phyloP scores from a whole-genome alignment of 768 basidiomycete genomes.

The Chlorophyllum brunneum region DNA sequence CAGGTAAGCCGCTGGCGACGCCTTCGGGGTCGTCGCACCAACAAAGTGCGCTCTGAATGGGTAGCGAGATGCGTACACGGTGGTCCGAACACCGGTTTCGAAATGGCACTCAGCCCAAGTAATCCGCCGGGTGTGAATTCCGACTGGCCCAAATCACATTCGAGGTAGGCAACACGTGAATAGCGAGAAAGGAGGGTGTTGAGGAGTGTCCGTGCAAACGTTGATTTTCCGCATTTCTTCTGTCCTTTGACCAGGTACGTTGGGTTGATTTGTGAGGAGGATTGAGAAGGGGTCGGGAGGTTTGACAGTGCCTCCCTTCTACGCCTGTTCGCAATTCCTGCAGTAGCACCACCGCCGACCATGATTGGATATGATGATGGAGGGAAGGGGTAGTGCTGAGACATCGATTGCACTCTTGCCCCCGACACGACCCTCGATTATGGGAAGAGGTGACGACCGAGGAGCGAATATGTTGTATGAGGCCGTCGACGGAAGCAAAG shows the following conservation, averaged over 20 bases:
- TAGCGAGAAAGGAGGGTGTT: conserved; percentile 71
- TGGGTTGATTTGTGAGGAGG: conserved; percentile 14
- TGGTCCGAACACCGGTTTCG: conserved; percentile 72
- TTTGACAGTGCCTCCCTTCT: conserved; percentile 56
- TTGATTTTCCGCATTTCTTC: conserved; percentile 89
- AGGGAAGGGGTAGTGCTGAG: conserved; percentile 2
- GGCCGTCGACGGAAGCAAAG: conserved; percentile 34
- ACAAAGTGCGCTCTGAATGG: conserved; percentile 77
- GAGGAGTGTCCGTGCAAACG: conserved; percentile 69
- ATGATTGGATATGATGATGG: conserved; percentile 13
- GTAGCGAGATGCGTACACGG: conserved; percentile 81
- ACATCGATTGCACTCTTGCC: conserved; percentile 3
- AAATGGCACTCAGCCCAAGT: conserved; percentile 74
- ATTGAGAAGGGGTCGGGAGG: conserved; percentile 23
- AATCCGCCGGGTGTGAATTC: conserved; percentile 89
- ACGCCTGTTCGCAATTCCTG: conserved; percentile 57
- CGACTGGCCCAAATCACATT: conserved; percentile 91
- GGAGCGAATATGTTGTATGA: conserved; percentile 69
- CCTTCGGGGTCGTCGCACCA: conserved; percentile 73
- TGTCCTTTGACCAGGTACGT: conserved; percentile 77
- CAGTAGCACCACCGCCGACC: conserved; percentile 45
- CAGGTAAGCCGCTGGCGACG: conserved; percentile 75
- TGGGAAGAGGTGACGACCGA: conserved; percentile 71
- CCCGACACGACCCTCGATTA: conserved; percentile 25
- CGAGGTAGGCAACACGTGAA: conserved; percentile 82